Conservation (phyloP, 352 stramenopile genomes). For the Phytophthora litchii region DNA sequence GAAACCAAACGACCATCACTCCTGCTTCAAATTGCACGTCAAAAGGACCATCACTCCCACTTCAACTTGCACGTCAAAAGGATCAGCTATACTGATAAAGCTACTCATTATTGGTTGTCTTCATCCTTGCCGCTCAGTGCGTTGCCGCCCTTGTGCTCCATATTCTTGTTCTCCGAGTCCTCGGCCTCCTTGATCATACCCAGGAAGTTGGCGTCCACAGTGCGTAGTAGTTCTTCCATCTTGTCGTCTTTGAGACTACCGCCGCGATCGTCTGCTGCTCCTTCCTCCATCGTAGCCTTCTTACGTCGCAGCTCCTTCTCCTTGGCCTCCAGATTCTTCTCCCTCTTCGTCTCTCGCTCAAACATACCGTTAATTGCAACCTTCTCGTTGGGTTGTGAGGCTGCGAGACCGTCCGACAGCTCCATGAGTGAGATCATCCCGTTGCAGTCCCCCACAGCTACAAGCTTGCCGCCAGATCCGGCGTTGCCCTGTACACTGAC, state of each 20-base stretch:
- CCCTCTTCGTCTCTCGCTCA: constrained; percentile 96
- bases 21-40: constrained; percentile 40
- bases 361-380: constrained; percentile 96
- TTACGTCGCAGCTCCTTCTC: constrained; percentile 89
- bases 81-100: constrained; percentile 3
- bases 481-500: constrained; percentile 94
- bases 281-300: constrained; percentile 85
- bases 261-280: constrained; percentile 65
- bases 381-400: constrained; percentile 94
- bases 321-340: constrained; percentile 94
- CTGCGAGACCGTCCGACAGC: constrained; percentile 93
- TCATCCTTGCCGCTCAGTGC: constrained; percentile 44
- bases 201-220: constrained; percentile 94
- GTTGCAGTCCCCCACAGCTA: constrained; percentile 95
- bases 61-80: constrained; percentile 40
- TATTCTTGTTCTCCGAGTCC: constrained; percentile 91
- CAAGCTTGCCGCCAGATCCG: constrained; percentile 90
- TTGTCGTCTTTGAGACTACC: constrained; percentile 88
- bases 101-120: constrained; percentile 21
- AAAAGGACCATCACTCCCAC: constrained; percentile 38
- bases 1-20: constrained; percentile 48
- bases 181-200: constrained; percentile 97
- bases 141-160: constrained; percentile 76
- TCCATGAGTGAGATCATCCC: constrained; percentile 97
- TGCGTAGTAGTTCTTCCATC: constrained; percentile 94